These are phyloP conservation scores for Plasmodium billcollinsi DNA, from an alignment of 169 alveolate genomes.

Conservation along the genomic window DNA sequence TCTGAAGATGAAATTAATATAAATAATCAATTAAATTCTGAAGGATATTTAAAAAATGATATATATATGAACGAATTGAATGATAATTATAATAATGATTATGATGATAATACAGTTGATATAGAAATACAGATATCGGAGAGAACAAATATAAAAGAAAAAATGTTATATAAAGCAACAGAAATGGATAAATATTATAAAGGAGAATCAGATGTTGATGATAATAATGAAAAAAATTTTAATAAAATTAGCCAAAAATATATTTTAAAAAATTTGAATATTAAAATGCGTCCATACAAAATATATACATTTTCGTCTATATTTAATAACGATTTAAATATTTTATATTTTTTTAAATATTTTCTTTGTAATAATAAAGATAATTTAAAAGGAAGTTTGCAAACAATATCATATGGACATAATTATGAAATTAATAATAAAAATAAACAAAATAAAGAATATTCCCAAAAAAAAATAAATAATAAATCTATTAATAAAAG, in stretches of 20 bases:
- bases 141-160: neutral
- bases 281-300: constrained; percentile 44
- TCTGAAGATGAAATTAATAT: neutral
- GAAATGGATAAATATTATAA: neutral
- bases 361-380: constrained; percentile 25
- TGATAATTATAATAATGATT: neutral
- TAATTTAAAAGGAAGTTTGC: neutral
- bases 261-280: constrained; percentile 48
- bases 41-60: neutral
- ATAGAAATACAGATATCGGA: neutral
- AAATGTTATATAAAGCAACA: neutral
- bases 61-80: neutral
- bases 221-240: neutral
- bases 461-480: neutral
- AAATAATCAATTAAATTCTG: neutral
- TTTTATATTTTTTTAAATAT: constrained; percentile 55
- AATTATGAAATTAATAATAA: neutral
- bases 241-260: constrained; percentile 9
- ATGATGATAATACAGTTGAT: neutral
- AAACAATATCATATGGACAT: neutral
- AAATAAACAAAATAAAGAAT: neutral
- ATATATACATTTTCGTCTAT: constrained; percentile 63
- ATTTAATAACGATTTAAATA: constrained; percentile 66
- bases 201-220: neutral
- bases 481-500: neutral